phyloP scores from a whole-genome alignment of 2,329 filamentous ascomycete species.

The Pseudocercospora eumusae region DNA sequence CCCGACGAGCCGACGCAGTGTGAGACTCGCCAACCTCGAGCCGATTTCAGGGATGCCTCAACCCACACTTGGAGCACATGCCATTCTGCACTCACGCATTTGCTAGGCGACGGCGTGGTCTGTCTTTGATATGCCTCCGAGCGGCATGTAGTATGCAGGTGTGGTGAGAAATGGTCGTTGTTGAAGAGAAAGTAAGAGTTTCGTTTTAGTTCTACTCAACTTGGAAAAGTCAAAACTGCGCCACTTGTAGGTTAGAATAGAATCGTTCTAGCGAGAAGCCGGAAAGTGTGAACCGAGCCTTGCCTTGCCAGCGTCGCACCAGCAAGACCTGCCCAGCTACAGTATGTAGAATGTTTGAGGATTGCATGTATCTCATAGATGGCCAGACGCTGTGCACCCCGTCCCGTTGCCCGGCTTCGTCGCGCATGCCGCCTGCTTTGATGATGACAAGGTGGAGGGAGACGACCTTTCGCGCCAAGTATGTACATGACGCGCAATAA shows the following conservation, averaged over 20 bases:
- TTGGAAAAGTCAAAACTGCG: conserved; percentile 1
- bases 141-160: neutral
- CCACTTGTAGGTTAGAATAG: neutral
- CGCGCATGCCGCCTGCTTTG: neutral
- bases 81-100: neutral
- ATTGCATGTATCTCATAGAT: neutral
- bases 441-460: neutral
- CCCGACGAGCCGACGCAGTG: conserved; percentile 2
- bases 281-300: neutral
- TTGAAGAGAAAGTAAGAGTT: neutral
- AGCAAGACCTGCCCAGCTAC: no score
- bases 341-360: neutral
- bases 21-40: conserved; percentile 1
- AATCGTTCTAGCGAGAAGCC: neutral
- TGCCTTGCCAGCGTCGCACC: neutral
- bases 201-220: neutral
- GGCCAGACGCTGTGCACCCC: neutral
- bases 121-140: neutral
- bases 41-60: neutral
- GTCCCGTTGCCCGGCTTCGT: neutral
- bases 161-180: neutral
- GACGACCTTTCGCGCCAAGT: neutral
- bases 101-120: neutral
- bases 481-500: neutral
- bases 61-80: no score